Percentiles rank a stretch among this genome's conserved stretches.
These are phyloP conservation scores for Colletotrichum zoysiae DNA, from an alignment of 2,329 filamentous ascomycete species.

Conservation along the genomic window DNA sequence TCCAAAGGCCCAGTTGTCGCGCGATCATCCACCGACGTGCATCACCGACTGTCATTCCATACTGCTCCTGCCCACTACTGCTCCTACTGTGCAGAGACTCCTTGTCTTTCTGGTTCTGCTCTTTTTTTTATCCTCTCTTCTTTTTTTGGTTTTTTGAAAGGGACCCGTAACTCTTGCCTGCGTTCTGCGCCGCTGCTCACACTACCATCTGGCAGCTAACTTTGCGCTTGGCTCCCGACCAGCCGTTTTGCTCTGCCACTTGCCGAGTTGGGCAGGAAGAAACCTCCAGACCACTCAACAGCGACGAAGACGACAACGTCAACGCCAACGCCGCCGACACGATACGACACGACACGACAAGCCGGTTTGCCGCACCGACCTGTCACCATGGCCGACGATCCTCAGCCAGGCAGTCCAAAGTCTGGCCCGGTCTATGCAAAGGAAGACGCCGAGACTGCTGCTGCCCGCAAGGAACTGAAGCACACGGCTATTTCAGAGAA, in stretches of 20 bases:
- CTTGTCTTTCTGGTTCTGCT: slow-evolving; percentile 2
- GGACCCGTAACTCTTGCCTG: background rate
- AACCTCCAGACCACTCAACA: slow-evolving; percentile 14
- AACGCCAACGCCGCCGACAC: background rate
- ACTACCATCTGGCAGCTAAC: background rate
- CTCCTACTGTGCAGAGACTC: background rate
- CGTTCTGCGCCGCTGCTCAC: background rate
- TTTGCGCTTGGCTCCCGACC: slow-evolving; percentile 7
- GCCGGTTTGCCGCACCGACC: background rate
- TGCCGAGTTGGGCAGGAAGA: slow-evolving; percentile 26
- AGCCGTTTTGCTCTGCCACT: slow-evolving; percentile 16
- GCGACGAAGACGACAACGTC: slow-evolving; percentile 13
- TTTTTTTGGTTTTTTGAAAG: background rate
- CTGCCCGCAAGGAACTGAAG: slow-evolving; percentile 73
- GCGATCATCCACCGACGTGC: slow-evolving; percentile 11
- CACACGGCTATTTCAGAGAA: slow-evolving; percentile 73
- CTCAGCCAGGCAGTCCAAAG: slow-evolving; percentile 57
- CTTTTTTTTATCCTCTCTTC: background rate
- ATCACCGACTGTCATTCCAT: background rate
- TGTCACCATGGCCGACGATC: slow-evolving; percentile 59
- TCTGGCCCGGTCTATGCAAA: slow-evolving; percentile 53
- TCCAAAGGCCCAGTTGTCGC: slow-evolving; percentile 16
- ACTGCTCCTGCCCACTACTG: background rate
- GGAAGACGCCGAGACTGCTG: slow-evolving; percentile 74
- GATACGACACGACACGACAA: slow-evolving; percentile 3